These are phyloP conservation scores for Nakazawaea sp. DNA, from an alignment of 805 yeast species.

Conservation along the genomic window DNA sequence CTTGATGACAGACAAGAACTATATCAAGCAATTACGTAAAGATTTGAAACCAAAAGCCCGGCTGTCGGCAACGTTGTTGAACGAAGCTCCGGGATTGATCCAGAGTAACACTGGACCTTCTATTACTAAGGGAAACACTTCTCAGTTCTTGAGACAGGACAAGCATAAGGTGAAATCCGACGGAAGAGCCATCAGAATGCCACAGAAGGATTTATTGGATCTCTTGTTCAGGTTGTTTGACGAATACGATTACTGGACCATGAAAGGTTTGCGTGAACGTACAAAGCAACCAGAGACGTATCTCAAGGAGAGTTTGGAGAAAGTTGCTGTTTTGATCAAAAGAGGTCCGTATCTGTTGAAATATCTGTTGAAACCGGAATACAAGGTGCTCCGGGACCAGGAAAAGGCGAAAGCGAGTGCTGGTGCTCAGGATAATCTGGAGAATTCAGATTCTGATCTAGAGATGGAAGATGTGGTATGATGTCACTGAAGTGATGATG, in stretches of 20 bases:
- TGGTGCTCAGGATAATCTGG: constrained; percentile 36
- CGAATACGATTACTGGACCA: constrained; percentile 93
- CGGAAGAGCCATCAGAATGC: constrained; percentile 91
- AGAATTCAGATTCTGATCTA: constrained; percentile 55
- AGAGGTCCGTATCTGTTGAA: constrained; percentile 95
- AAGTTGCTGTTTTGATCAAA: constrained; percentile 82
- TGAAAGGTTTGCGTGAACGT: constrained; percentile 89
- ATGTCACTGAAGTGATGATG: too few relatives aligned
- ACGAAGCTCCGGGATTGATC: constrained; percentile 80
- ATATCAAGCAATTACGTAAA: constrained; percentile 46
- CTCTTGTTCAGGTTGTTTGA: constrained; percentile 83
- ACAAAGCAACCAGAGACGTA: constrained; percentile 93
- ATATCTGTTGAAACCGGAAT: constrained; percentile 86
- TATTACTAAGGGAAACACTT: constrained; percentile 58
- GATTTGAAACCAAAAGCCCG: constrained; percentile 51
- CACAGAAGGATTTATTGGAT: constrained; percentile 85
- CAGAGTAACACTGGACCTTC: constrained; percentile 85
- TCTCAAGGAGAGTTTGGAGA: constrained; percentile 83
- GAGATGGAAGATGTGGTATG: constrained; percentile 73
- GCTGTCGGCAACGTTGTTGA: constrained; percentile 63
- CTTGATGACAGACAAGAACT: constrained; percentile 55
- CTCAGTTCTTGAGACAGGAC: constrained; percentile 59
- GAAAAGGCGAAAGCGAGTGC: constrained; percentile 47
- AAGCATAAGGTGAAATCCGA: constrained; percentile 40
- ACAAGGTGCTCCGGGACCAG: constrained; percentile 69